Percentiles rank a stretch among this genome's conserved stretches.
phyloP scores from a whole-genome alignment of 148 eudicot species.

The Chenopodium quinoa region DNA sequence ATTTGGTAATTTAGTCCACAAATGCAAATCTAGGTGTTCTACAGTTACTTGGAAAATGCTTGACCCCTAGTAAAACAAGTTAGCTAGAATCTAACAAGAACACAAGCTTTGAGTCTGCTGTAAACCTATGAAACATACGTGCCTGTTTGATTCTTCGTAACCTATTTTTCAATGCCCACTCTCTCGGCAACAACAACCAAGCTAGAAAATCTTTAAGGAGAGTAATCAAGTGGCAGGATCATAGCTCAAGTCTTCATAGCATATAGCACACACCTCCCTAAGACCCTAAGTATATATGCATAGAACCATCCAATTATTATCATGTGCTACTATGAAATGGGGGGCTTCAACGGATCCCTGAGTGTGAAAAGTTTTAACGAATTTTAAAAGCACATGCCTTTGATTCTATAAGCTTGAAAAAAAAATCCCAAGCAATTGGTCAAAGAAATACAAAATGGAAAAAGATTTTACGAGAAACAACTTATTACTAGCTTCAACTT shows the following conservation, averaged over 20 bases:
- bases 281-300: background rate
- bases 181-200: background rate
- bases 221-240: background rate
- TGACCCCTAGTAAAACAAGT: background rate
- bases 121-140: background rate
- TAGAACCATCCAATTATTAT: background rate
- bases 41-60: background rate
- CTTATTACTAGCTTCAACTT: no score
- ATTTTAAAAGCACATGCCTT: background rate
- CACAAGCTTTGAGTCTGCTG: background rate
- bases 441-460: no score
- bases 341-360: background rate
- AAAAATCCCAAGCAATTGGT: no score
- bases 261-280: background rate
- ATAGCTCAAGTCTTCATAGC: background rate
- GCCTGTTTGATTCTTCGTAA: background rate
- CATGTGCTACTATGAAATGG: background rate
- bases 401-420: background rate
- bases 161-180: background rate
- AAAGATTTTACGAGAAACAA: no score
- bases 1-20: background rate
- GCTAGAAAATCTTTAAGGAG: background rate
- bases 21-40: background rate
- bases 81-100: background rate
- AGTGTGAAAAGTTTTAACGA: background rate